Base-by-base conservation (phyloP, 495 filamentous ascomycete genomes). In the Xylaria palmicola region DNA sequence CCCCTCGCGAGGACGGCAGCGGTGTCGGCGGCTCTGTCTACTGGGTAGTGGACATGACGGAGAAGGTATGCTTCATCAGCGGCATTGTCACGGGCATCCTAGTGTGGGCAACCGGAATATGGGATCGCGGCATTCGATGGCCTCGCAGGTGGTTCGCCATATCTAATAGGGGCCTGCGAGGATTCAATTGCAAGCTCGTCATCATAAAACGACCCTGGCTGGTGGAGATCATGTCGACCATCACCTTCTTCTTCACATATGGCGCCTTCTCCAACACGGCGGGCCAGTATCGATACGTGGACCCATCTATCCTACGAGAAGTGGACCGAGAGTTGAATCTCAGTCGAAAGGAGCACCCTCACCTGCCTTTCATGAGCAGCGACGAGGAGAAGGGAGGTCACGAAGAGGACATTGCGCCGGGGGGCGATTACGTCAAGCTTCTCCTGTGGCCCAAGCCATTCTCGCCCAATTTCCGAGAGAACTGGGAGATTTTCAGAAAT, bases 161-260 rank as follows among this genome's bases (percentile, higher is more conserved):
- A 48, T 86, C 92, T 49, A 98, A 98, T 73, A 83, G 93, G 26
- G 94, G 94, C 41, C 81, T 98, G 56, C 83, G 94, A 41, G 88
- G 83, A 20, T 92, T 98, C 83, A 98, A 98, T 73, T 88, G 90
- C 76, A 98, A 98, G 77, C 84, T 98, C 58, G 92, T 98, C 20
- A 80, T 97, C 26, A 88, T 95, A 56, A 88, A 88, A 65, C 85
- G 91, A 29, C 82, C 90, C 2, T 96, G 90, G 86, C 91, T 87
- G 85, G 85, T 85, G 65, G 91, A 96, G 67, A 66, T 88, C 48
- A 67, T 88, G 34, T 86, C 85, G 30, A 86, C 87, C 57, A 62
- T 90, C 44, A 84, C 85, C 17, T 90, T 91, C 70, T 79, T 95
- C 47, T 83, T 94, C 65, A 92, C 91, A 0, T 88, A 87, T 68